Evolutionary conservation across 108 stramenopile genomes (phyloP).

Genomic region (Pseudonitzschia pungens): DNA sequence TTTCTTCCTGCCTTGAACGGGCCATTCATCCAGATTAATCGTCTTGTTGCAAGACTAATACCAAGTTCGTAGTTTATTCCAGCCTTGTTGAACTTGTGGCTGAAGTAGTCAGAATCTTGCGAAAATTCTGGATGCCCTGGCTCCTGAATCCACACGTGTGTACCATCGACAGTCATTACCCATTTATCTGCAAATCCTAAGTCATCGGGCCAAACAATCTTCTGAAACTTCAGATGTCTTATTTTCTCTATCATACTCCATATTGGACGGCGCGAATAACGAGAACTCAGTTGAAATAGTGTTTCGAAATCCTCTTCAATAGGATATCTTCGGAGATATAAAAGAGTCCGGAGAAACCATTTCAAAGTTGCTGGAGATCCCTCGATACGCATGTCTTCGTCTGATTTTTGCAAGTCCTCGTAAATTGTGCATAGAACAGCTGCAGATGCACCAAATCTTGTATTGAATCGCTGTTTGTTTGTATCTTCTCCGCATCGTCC

Average conservation of each 20-base stretch:
- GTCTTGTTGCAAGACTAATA: constrained; percentile 1
- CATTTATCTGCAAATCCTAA: not conserved
- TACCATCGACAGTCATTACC: too few relatives aligned
- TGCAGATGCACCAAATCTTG: too few relatives aligned
- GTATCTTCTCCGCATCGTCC: too few relatives aligned
- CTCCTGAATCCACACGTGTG: constrained; percentile 21
- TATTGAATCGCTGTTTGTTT: too few relatives aligned
- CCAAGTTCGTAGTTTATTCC: constrained; percentile 30
- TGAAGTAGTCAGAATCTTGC: constrained; percentile 11
- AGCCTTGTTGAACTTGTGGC: constrained; percentile 25
- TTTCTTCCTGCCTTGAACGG: constrained; percentile 22
- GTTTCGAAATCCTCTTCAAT: constrained; percentile 4
- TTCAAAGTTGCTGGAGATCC: not conserved
- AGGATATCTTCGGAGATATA: constrained; percentile 20
- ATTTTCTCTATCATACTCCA: constrained; percentile 18
- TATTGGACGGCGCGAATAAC: constrained; percentile 1
- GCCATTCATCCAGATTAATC: constrained; percentile 33
- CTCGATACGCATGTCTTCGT: too few relatives aligned
- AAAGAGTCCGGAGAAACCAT: constrained; percentile 10
- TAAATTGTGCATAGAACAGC: too few relatives aligned
- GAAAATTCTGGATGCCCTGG: constrained; percentile 1
- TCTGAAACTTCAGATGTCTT: constrained; percentile 9
- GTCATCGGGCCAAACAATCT: constrained; percentile 29
- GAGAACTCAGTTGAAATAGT: not conserved
- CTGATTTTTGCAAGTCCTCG: too few relatives aligned